Conservation (phyloP, 495 filamentous ascomycete species). For the Neurospora cerealis region DNA sequence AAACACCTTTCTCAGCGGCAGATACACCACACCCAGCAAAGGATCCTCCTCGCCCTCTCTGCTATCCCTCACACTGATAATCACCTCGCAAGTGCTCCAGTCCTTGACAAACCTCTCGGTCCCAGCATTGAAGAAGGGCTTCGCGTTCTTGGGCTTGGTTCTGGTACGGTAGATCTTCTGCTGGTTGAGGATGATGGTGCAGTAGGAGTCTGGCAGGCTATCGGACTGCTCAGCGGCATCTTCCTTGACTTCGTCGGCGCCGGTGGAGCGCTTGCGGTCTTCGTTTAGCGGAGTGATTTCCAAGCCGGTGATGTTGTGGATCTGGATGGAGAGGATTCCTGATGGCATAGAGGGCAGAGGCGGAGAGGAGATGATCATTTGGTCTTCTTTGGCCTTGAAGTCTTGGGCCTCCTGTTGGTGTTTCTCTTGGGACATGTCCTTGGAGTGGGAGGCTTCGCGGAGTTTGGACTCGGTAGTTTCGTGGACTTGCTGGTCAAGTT, state of each 20-base stretch:
- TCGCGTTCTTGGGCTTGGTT: slow-evolving; percentile 66
- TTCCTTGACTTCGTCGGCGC: slow-evolving; percentile 32
- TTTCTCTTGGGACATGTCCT: slow-evolving; percentile 43
- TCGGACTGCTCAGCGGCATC: slow-evolving; percentile 52
- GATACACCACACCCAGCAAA: slow-evolving; percentile 55
- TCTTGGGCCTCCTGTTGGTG: slow-evolving; percentile 56
- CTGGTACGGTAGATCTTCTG: slow-evolving; percentile 59
- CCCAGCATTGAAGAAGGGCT: slow-evolving; percentile 72
- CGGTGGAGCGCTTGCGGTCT: slow-evolving; percentile 18
- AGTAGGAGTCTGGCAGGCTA: slow-evolving; percentile 56
- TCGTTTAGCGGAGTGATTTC: slow-evolving; percentile 46
- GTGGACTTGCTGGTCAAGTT: slow-evolving; percentile 44
- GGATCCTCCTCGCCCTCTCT: slow-evolving; percentile 56
- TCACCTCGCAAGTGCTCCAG: slow-evolving; percentile 52
- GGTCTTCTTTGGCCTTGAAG: slow-evolving; percentile 38
- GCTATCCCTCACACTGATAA: slow-evolving; percentile 54
- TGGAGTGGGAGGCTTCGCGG: slow-evolving; percentile 41
- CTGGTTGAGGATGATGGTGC: slow-evolving; percentile 61
- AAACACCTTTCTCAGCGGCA: slow-evolving; percentile 49
- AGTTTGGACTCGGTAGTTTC: slow-evolving; percentile 45
- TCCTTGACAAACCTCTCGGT: slow-evolving; percentile 62
- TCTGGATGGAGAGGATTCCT: slow-evolving; percentile 58
- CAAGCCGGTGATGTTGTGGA: slow-evolving; percentile 64
- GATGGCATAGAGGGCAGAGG: slow-evolving; percentile 46
- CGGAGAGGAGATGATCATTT: slow-evolving; percentile 48